Base-by-base conservation (phyloP, 805 yeast species). In the Candida parachauliodes region DNA sequence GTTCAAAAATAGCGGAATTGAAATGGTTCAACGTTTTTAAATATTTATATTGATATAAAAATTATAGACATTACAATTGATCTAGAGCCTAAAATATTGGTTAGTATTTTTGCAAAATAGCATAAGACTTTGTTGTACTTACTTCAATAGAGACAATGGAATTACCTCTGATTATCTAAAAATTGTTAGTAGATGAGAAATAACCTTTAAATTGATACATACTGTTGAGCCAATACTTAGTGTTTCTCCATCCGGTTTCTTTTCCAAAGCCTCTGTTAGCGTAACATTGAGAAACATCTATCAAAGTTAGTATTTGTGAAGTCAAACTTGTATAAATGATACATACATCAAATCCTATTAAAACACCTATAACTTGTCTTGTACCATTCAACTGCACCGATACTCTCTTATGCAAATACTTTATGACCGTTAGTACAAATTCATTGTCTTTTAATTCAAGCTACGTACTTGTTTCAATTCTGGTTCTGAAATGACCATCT, bases 401-500 rank as follows among this genome's bases (percentile, higher is more conserved):
- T 19, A 91, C 70, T 50, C 77, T 76, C 60, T 85, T 86, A 54
- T 85, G 89, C 76, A 87, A 72, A 55, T 86, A 88, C 81, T 83
- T 45, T 25, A 23, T 10, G 48, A 23, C 12, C 10, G 54, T 50
- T 48, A 50, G 52, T 50, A 43, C 5, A 11, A 5, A 27, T 4
- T 17, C 10, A 19, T 22, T 14, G 18, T 18, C n/a, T 32, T 32
- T 38, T 21, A 20, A 27, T 14, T 18, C 14, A 10, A 17, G 29
- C 5, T 10, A 66, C 76, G 29, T 58, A 72, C 77, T 45, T 70
- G 73, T 50, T 77, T 75, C 43, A 78, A 59, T 52, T 78, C 83
- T 8, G 83, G 83, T 23, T 78, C 70, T n/a, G 80, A 73, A 18
- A 77, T 81, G 5, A 19, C n/a, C 37, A 34, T 34, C 5, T 23